Conservation (phyloP, 352 stramenopile genomes). For the Phytophthora europaea region DNA sequence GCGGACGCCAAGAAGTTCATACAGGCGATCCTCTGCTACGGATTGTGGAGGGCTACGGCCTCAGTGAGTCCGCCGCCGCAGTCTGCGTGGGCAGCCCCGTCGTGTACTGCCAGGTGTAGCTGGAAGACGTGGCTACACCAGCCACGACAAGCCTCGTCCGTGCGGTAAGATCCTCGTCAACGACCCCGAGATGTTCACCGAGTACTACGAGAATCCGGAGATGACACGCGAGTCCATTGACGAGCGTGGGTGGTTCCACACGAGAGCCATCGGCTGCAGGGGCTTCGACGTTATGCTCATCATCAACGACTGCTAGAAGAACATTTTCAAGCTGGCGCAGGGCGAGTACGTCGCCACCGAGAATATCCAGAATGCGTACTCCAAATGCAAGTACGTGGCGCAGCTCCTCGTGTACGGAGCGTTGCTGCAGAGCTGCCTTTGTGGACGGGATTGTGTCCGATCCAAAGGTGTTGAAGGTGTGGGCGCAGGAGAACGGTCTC, state of each 20-base stretch:
- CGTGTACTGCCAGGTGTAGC: conserved; percentile 53
- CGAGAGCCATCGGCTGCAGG: conserved; percentile 94
- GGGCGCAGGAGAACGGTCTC: conserved; percentile 42
- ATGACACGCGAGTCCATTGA: conserved; percentile 93
- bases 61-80: conserved; percentile 93
- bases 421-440: conserved; percentile 91
- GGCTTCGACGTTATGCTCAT: conserved; percentile 91
- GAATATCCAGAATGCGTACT: conserved; percentile 96
- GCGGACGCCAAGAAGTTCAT: conserved; percentile 95
- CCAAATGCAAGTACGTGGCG: conserved; percentile 89
- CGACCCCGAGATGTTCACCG: conserved; percentile 83
- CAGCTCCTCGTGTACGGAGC: conserved; percentile 97
- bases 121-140: conserved; percentile 96
- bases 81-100: conserved; percentile 91
- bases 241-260: conserved; percentile 95
- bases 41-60: conserved; percentile 95
- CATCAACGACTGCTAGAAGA: conserved; percentile 92
- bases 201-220: conserved; percentile 94
- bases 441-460: conserved; percentile 92
- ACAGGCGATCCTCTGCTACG: conserved; percentile 89
- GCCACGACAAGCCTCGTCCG: conserved; percentile 59
- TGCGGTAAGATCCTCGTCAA: conserved; percentile 61
- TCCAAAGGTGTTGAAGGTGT: conserved; percentile 44
- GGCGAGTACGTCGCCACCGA: conserved; percentile 96
- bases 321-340: conserved; percentile 93